Evolutionary conservation across 2,329 filamentous ascomycete genomes (phyloP), one percentile per base, ranked within the genome.

Genomic region (Alternaria gansuensis): DNA sequence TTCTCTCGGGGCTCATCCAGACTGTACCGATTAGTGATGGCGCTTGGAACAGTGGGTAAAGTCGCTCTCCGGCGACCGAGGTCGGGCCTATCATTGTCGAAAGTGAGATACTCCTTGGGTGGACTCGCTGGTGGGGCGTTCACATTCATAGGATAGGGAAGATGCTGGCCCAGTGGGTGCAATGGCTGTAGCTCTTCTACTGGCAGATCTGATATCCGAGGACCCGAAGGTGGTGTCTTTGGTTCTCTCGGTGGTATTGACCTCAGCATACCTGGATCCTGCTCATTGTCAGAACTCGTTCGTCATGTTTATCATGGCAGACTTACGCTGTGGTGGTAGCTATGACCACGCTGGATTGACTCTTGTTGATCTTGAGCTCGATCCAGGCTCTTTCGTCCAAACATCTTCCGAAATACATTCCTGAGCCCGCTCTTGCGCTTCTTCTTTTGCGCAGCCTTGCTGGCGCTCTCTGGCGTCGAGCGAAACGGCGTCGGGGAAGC

Each of bases 101-200:
- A 77, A 23, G 64, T 72, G 44, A 77, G 65, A 51, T 77, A 77
- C 34, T 76, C 70, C 28, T 74, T 68, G 7, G 70, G 72, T 37
- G 75, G 74, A 57, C 73, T 77, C 8, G 66, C 59, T 52, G 74
- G 71, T 17, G 76, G 75, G 8, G 75, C 75, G 54, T 78, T 78
- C 41, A 78, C 75, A 44, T 78, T 78, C 76, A 78, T 78, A 1
- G 76, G 76, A 50, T 77, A 78, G 0, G 76, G 76, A 8, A 78
- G 68, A 41, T 77, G 74, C 43, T 71, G 69, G 28, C 71, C 73
- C 10, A 77, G 60, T 8, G 76, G 75, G 57, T 77, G 74, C 54
- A 76, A 65, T 33, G 74, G 74, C 50, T 70, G 46, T 41, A 72
- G 54, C 55, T 76, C 74, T 53, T 70, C 62, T 24, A 76, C 68